Conservation (phyloP, 192 early-diverging fungal species). For the Linnemannia exigua region DNA sequence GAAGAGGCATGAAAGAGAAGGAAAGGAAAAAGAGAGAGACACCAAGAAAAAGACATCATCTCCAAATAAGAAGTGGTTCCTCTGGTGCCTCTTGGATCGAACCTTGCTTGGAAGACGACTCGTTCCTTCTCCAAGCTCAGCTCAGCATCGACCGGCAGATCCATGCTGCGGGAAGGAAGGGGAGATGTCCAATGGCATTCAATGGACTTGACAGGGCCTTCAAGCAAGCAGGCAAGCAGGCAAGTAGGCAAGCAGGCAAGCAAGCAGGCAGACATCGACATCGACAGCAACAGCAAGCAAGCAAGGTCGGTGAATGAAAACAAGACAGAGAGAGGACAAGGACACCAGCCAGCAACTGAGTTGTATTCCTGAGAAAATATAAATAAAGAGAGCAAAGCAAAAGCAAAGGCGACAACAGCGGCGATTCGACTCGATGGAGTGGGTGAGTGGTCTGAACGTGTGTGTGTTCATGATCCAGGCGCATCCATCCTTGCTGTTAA, state of each 20-base stretch:
- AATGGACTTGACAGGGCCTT: too few relatives aligned
- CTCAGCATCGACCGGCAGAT: neutral
- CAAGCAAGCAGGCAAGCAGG: too few relatives aligned
- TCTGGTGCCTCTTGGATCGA: neutral
- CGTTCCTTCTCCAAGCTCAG: neutral
- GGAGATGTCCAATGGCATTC: too few relatives aligned
- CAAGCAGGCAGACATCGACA: neutral
- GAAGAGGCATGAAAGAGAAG: too few relatives aligned
- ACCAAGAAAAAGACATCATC: neutral
- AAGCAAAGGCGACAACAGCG: neutral
- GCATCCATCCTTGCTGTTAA: neutral
- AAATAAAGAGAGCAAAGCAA: neutral
- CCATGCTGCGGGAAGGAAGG: neutral
- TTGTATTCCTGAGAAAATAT: conserved; percentile 2
- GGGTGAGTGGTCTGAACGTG: too few relatives aligned
- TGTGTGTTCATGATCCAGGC: neutral
- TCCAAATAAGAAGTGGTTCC: neutral
- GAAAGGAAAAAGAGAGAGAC: neutral
- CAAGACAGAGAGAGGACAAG: neutral
- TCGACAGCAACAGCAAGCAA: neutral
- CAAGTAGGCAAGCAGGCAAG: neutral
- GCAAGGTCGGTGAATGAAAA: neutral
- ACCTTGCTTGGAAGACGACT: neutral
- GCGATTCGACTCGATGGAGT: neutral
- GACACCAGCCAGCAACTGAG: neutral